Evolutionary conservation across 2,329 filamentous ascomycete species (phyloP), one percentile per base, ranked within the genome.

Genomic region (Allantophomopsis lycopodina): DNA sequence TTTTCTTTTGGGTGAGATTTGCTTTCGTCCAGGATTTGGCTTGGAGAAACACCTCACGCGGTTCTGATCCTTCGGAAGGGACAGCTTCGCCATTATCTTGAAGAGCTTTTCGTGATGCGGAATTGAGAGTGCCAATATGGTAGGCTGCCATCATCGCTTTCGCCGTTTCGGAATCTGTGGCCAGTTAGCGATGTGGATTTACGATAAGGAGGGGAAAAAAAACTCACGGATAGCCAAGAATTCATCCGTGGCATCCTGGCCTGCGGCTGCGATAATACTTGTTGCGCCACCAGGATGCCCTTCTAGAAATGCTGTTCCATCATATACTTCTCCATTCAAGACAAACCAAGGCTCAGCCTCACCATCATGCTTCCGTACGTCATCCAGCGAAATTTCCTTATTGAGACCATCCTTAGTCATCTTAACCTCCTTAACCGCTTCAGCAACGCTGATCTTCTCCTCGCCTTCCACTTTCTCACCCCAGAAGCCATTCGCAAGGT

Each of bases 71-170:
- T 20, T 60, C 59, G n/a, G 58, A 57, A 2, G 46, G 41, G 11
- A 46, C 44, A 11, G 56, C 54, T 41, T 64, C 56, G 1, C 59
- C 59, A 12, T 62, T 56, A 18, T 61, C 61, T 40, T 63, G 59
- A 12, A 91, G 66, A 0, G 65, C 54, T 32, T 66, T 62, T 5
- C 66, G 64, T 1, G 78, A 73, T 15, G 64, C 64, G 46, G 75
- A 63, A 48, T 83, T 74, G 11, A 94, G 69, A 0, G 76, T 76
- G 38, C 88, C 88, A 47, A 95, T 77, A 57, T 95, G 87, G 54
- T 94, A 93, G 35, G 70, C 60, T 10, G 73, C 71, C 80, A 95
- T 87, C 86, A 94, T 94, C 14, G 69, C 71, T 61, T 93, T 94
- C 28, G 88, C 88, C 13, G 83, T 94, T 62, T 94, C 87, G 55